Conservation (phyloP, 1,284 basidiomycete species). For the Limonomyces culmigenus region DNA sequence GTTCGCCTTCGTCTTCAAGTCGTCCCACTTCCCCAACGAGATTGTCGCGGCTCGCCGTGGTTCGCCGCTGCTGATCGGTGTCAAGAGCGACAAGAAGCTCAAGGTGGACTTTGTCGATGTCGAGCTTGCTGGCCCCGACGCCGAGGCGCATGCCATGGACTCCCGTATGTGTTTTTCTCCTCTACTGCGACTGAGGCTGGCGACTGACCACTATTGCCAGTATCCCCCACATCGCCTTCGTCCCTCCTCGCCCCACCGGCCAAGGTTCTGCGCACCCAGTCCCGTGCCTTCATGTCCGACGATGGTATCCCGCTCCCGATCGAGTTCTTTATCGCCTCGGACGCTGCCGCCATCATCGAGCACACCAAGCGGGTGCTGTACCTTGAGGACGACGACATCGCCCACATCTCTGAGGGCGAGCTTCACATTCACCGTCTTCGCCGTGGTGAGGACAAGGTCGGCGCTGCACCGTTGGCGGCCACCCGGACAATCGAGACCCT, state of each 20-base stretch:
- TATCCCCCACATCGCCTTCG: constrained; percentile 31
- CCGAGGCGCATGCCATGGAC: constrained; percentile 37
- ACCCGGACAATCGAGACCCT: constrained; percentile 97
- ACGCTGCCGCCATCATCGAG: constrained; percentile 92
- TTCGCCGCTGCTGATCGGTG: constrained; percentile 92
- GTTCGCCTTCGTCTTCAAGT: constrained; percentile 99
- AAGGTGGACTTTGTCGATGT: constrained; percentile 99
- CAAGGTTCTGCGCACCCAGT: constrained; percentile 90
- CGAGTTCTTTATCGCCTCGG: constrained; percentile 98
- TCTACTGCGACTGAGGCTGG: constrained; percentile 7
- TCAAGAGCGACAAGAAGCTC: constrained; percentile 99
- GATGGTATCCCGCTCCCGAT: constrained; percentile 98
- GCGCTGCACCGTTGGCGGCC: constrained; percentile 39
- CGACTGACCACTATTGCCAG: constrained; percentile 17
- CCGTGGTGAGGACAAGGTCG: constrained; percentile 70
- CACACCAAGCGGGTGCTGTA: constrained; percentile 99
- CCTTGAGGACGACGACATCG: constrained; percentile 98
- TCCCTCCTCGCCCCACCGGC: constrained; percentile 66
- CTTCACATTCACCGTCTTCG: constrained; percentile 98
- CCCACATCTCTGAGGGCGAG: constrained; percentile 93
- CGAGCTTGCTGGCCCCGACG: constrained; percentile 70
- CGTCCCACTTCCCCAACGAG: constrained; percentile 90
- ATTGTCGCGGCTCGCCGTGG: constrained; percentile 93
- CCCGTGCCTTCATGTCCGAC: constrained; percentile 96
- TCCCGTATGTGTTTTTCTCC: constrained; percentile 29